Conservation (phyloP, 2,329 filamentous ascomycete genomes). For the Penicillium sp. region DNA sequence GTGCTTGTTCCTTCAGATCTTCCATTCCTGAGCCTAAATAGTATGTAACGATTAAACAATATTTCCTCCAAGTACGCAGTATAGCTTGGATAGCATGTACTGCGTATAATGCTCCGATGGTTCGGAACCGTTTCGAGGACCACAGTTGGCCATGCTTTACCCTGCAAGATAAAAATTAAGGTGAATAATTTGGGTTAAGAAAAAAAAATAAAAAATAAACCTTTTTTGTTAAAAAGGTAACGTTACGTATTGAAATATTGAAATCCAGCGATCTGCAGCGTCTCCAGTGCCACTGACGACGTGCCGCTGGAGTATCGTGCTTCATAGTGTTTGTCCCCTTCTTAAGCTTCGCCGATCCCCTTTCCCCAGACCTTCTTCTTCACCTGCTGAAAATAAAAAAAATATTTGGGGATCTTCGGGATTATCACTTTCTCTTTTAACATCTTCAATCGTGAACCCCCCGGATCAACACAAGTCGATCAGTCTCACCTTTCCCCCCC, state of each 20-base stretch:
- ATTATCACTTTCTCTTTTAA: conserved; percentile 16
- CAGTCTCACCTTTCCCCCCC: conserved; percentile 1
- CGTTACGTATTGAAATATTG: conserved; percentile 18
- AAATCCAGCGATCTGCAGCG: conserved; percentile 36
- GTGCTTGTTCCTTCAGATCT: conserved; percentile 20
- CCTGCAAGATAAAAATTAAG: conserved; percentile 9
- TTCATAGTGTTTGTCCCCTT: conserved; percentile 34
- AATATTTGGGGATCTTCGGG: conserved; percentile 16
- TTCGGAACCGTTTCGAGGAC: conserved; percentile 18
- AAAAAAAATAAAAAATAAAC: conserved; percentile 1
- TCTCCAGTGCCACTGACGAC: conserved; percentile 38
- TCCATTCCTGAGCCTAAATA: conserved; percentile 21
- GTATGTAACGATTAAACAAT: conserved; percentile 3
- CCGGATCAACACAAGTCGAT: conserved; percentile 18
- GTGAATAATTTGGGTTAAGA: not conserved
- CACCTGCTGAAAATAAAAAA: conserved; percentile 11
- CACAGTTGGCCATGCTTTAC: conserved; percentile 14
- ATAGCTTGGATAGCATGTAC: too few species aligned
- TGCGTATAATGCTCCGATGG: too few species aligned
- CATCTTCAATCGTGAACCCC: conserved; percentile 7
- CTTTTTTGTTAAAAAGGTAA: not conserved
- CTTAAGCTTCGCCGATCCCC: conserved; percentile 45
- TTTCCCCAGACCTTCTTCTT: conserved; percentile 35
- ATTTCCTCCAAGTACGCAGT: too few species aligned
- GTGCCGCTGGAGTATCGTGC: conserved; percentile 17